Percentiles rank a stretch among this genome's conserved stretches.
Conservation (phyloP, 106 monocot species). For the Ottelia alismoides region DNA sequence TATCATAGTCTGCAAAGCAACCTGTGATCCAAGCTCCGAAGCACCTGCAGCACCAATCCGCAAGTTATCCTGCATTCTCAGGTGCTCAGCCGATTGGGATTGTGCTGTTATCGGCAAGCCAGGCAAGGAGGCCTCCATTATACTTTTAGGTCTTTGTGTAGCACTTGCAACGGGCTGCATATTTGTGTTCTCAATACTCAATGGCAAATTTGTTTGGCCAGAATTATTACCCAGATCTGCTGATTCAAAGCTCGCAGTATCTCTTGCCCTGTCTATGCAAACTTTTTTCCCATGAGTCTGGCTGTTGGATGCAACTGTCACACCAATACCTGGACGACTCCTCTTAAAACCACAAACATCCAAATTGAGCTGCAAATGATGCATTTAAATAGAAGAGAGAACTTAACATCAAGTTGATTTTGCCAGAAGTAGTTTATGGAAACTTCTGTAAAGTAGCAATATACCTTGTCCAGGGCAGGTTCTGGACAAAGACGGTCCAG, state of each 20-base stretch:
- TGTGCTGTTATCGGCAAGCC: constrained; percentile 31
- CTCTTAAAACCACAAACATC: constrained; percentile 40
- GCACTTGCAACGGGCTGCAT: too few relatives aligned
- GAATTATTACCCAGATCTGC: constrained; percentile 16
- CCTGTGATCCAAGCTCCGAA: constrained; percentile 15
- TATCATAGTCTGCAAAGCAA: constrained; percentile 33
- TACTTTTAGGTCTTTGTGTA: too few relatives aligned
- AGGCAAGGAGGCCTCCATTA: constrained; percentile 24
- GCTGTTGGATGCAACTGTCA: constrained; percentile 32
- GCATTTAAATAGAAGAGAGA: too few relatives aligned
- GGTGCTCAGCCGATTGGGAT: constrained; percentile 16
- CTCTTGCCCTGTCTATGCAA: constrained; percentile 43
- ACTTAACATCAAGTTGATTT: too few relatives aligned
- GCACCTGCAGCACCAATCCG: constrained; percentile 17
- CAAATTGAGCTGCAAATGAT: constrained; percentile 74
- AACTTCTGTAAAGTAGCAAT: too few relatives aligned
- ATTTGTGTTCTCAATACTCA: too few relatives aligned
- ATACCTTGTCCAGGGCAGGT: constrained; percentile 46
- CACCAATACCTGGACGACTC: constrained; percentile 38
- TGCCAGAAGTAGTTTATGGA: too few relatives aligned
- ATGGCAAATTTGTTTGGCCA: too few relatives aligned
- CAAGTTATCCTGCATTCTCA: constrained; percentile 26
- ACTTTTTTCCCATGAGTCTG: constrained; percentile 65
- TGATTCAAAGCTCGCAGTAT: constrained; percentile 20
- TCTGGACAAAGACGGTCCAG: constrained; percentile 61